Base-by-base conservation (phyloP, 441 rosid genomes). In the Pelargonium citronellum region DNA sequence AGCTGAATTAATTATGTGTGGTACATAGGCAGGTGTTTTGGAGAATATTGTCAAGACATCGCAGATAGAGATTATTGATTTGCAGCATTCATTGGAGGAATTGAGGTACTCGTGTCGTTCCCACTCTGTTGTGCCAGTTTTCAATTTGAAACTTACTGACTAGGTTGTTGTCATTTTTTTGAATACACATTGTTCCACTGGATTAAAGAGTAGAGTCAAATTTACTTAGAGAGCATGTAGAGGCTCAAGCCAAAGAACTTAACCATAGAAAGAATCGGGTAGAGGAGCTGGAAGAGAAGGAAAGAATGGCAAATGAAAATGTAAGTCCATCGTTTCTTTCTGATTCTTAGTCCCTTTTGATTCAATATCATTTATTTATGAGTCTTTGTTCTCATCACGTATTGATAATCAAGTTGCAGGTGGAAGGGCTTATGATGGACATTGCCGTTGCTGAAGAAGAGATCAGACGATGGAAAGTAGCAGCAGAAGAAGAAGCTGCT, bases 401-500 rank as follows among this genome's bases (percentile, higher is more conserved):
- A 72, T 70, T 39, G 64, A 67, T 53, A 51, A 20, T 24, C 70
- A 17, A 11, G 39, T 73, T 83, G 53, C 76, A 94, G 99, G 85
- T 94, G 71, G 99, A 94, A 81, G 99, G 99, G 77, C 92, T 94
- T 71, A 91, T 94, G 96, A 82, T 84, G 75, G 99, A 94, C 78
- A 87, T 94, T 75, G 87, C 95, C 78, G 91, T 91, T 68, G 91
- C 99, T 65, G 99, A 91, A 80, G 99, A 91, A 87, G 99, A 94
- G 86, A 94, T 91, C 74, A 67, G 83, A 43, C 85, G 99, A 83
- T 94, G 97, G 99, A 94, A 91, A 89, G 85, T 83, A 55, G 99
- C 99, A 75, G 99, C 97, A 62, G 99, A 90, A 84, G 87, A 94
- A 72, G 99, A 91, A 81, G 99, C 99, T 78, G 96, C 91, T 75